phyloP scores from a whole-genome alignment of 2,329 filamentous ascomycete genomes.

The Venturia carpophila region DNA sequence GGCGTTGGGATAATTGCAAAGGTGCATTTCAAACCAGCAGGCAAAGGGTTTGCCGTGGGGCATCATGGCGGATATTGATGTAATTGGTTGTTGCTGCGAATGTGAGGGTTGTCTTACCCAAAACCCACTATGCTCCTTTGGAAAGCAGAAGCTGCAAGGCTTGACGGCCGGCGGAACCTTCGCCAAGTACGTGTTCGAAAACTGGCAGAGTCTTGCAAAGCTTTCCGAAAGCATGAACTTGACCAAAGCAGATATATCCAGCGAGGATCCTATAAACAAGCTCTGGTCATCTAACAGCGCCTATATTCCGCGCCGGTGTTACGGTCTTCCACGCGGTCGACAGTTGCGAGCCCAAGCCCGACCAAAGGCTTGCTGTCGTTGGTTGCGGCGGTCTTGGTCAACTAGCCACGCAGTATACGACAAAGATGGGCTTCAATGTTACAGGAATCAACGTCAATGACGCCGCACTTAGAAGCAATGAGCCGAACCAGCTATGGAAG shows the following conservation, averaged over 20 bases:
- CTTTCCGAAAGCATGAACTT: constrained; percentile 34
- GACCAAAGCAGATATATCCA: constrained; percentile 23
- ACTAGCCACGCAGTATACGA: constrained; percentile 41
- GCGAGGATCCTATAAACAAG: too few relatives aligned
- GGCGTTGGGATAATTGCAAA: constrained; percentile 38
- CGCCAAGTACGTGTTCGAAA: constrained; percentile 40
- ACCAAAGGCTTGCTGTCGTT: constrained; percentile 37
- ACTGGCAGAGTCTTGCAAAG: constrained; percentile 38
- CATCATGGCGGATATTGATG: constrained; percentile 40
- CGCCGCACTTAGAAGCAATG: constrained; percentile 33
- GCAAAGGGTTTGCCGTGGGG: constrained; percentile 36
- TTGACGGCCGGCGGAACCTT: constrained; percentile 41
- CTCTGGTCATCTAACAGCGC: constrained; percentile 24
- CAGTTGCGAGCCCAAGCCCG: constrained; percentile 28
- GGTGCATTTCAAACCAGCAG: constrained; percentile 29
- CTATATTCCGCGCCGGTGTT: constrained; percentile 45
- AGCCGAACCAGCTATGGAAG: not conserved
- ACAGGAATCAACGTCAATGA: constrained; percentile 41
- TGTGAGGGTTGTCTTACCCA: constrained; percentile 42
- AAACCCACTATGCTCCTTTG: constrained; percentile 35
- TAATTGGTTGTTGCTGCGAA: constrained; percentile 39
- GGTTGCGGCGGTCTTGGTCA: constrained; percentile 40
- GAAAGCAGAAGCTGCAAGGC: constrained; percentile 36
- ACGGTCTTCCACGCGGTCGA: constrained; percentile 35
- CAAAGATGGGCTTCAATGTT: constrained; percentile 39